Evolutionary conservation across 1,284 basidiomycete genomes (phyloP).

Genomic region (Microbotryum lychnidis-dioicae): DNA sequence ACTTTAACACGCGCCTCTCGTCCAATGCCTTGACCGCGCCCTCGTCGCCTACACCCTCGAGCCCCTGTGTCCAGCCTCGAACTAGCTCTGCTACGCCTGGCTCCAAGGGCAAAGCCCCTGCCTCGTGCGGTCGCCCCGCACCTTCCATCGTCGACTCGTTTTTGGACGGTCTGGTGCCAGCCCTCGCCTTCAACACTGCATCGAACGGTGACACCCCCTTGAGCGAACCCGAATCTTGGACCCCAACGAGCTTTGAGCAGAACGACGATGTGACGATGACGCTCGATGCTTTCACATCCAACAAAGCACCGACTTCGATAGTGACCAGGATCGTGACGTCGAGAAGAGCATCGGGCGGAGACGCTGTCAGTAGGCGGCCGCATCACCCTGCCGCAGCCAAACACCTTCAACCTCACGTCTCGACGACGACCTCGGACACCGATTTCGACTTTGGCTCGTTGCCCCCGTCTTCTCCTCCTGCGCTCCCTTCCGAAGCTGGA

Average conservation of each 20-base stretch:
- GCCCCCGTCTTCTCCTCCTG: conserved; percentile 28
- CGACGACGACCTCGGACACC: conserved; percentile 8
- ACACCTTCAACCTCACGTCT: conserved; percentile 10
- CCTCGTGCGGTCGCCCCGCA: conserved; percentile 18
- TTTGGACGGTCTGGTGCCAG: conserved; percentile 24
- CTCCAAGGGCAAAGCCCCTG: conserved; percentile 27
- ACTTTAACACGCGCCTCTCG: conserved; percentile 25
- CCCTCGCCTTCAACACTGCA: background rate
- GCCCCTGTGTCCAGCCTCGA: conserved; percentile 29
- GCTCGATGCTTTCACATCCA: conserved; percentile 8
- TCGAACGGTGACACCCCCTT: conserved; percentile 6
- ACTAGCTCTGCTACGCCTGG: conserved; percentile 29
- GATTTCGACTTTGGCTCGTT: conserved; percentile 25
- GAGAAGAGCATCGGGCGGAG: background rate
- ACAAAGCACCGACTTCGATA: background rate
- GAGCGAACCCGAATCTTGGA: conserved; percentile 28
- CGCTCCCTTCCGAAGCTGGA: conserved; percentile 24
- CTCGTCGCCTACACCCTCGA: conserved; percentile 23
- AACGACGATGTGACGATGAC: conserved; percentile 13
- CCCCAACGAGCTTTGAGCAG: conserved; percentile 6
- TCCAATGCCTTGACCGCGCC: conserved; percentile 31
- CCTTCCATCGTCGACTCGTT: conserved; percentile 28
- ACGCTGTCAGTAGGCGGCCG: conserved; percentile 5
- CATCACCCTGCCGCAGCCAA: too few species aligned
- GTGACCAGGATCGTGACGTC: background rate